Evolutionary conservation across 2,329 filamentous ascomycete species (phyloP).

Genomic region (Talaromyces sp.): DNA sequence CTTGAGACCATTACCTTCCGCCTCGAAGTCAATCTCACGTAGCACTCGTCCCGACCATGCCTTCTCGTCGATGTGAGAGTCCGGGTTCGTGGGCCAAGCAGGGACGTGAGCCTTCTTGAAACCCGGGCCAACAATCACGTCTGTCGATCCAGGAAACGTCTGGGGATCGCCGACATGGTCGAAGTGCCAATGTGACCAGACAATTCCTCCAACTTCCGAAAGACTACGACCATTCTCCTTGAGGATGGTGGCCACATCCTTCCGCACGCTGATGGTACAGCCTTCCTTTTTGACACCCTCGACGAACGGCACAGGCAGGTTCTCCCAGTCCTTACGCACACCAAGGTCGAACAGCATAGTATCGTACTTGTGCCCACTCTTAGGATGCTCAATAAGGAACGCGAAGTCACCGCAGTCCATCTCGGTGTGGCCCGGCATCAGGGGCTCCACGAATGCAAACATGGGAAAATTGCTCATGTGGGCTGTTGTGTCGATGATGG

Average conservation of each 20-base stretch:
- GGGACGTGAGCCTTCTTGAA: constrained; percentile 31
- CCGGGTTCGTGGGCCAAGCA: constrained; percentile 34
- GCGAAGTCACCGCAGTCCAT: no score
- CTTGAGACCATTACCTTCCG: constrained; percentile 25
- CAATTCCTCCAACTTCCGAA: constrained; percentile 8
- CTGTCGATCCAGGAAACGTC: constrained; percentile 42
- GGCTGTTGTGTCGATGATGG: constrained; percentile 32
- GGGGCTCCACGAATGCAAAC: no score
- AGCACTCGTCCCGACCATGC: neutral
- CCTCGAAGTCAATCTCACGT: constrained; percentile 19
- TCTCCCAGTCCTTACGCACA: constrained; percentile 23
- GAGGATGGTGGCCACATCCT: constrained; percentile 21
- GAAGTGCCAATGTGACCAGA: constrained; percentile 32
- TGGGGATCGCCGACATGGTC: constrained; percentile 45
- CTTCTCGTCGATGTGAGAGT: neutral
- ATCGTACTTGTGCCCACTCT: constrained; percentile 20
- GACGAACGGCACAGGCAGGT: constrained; percentile 9
- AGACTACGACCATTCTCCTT: constrained; percentile 10
- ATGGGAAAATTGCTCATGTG: constrained; percentile 2
- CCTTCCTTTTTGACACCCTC: neutral
- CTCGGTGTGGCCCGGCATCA: no score
- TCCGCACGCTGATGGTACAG: constrained; percentile 15
- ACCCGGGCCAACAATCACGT: constrained; percentile 48
- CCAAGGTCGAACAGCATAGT: constrained; percentile 38
- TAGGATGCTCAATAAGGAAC: constrained; percentile 48